Evolutionary conservation across 192 early-diverging fungal genomes (phyloP), one percentile per base, ranked within the genome.

Genomic region (Dissophora globulifera): DNA sequence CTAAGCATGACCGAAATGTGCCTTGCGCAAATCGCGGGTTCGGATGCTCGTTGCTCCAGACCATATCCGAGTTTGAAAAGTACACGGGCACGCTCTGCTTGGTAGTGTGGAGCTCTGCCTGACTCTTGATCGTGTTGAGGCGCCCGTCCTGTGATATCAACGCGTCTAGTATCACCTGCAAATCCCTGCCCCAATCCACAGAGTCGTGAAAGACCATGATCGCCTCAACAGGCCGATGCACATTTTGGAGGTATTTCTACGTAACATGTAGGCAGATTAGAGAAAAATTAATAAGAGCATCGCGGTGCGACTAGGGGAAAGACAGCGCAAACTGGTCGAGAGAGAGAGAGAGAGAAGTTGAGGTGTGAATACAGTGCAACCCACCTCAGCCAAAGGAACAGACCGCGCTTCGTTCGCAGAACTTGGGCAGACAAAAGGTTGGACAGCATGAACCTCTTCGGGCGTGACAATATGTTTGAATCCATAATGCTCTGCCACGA

Each of bases 151-250:
- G 45, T n/a, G 72, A 76, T 9, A 62, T 52, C 51, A 76, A 76
- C 1, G 94, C 80, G 45, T 97, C 96, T 46, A 89, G 79, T 27
- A 85, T 85, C 3, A 95, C 84, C 72, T 96, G 94, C 46, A 94
- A 66, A 66, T 96, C 96, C 41, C 92, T 83, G 29, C 94, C 96
- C 92, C 85, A 96, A 71, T 97, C 90, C 12, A 85, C 82, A 25
- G 92, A 92, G 69, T 97, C 96, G 72, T 97, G 91, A 79, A 96
- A 93, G 49, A 93, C 81, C 89, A 96, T 85, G 3, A 94, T 82
- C 0, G 89, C 89, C 31, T 87, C 81, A 58, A 95, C 89, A 31
- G 84, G 86, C 17, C 82, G 68, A 49, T 71, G 54, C 25, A 86
- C 78, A 54, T 85, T 82, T 40, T 86, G 80, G 12, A 74, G 59